Evolutionary conservation across 2,329 filamentous ascomycete species (phyloP).

Genomic region (Parasarocladium wereldwijsianum): DNA sequence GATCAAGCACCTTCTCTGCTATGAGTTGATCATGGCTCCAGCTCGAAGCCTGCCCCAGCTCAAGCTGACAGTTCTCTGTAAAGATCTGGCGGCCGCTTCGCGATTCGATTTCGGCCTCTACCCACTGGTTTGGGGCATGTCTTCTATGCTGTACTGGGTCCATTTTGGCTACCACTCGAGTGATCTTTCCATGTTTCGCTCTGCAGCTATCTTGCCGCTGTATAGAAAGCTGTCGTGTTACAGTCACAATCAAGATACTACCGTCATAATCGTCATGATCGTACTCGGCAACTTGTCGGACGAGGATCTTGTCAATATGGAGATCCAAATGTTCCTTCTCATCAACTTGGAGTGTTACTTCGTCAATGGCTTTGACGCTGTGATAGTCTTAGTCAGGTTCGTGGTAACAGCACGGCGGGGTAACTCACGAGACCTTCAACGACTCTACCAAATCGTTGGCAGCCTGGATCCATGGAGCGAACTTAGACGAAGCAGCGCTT

Average conservation of each 20-base stretch:
- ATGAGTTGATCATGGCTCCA: constrained; percentile 13
- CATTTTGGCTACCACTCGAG: background rate
- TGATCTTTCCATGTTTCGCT: background rate
- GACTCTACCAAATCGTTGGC: constrained; percentile 1
- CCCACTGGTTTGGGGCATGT: constrained; percentile 11
- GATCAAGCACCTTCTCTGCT: constrained; percentile 10
- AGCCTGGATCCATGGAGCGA: background rate
- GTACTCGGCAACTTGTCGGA: constrained; percentile 12
- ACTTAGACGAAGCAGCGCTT: background rate
- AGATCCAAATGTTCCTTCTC: constrained; percentile 4
- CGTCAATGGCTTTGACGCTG: too few relatives aligned
- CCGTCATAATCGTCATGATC: constrained; percentile 2
- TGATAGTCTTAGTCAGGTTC: constrained; percentile 7
- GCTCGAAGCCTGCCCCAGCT: constrained; percentile 8
- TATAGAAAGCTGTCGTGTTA: constrained; percentile 10
- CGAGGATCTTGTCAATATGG: constrained; percentile 8
- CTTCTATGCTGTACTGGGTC: constrained; percentile 3
- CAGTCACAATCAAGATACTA: constrained; percentile 11
- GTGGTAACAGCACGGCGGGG: background rate
- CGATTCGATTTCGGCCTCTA: constrained; percentile 15
- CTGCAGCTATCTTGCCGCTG: background rate
- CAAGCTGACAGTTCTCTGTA: background rate
- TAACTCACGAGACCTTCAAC: constrained; percentile 3
- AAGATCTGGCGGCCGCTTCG: background rate
- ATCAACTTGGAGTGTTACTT: constrained; percentile 8